Conservation (phyloP, 23 red algal genomes). For the Porphyridium purpureum region DNA sequence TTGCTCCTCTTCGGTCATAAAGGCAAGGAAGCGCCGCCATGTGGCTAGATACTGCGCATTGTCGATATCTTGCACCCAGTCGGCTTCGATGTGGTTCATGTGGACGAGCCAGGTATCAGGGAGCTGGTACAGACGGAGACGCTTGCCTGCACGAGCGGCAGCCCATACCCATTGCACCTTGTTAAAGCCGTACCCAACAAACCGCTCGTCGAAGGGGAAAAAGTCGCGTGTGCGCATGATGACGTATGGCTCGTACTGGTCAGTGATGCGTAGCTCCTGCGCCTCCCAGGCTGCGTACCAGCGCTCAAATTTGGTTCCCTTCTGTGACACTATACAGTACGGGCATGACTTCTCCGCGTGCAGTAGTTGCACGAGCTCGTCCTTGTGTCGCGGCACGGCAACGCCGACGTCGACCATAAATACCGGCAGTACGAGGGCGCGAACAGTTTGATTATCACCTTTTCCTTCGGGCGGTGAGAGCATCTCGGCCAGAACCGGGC, state of each 20-base stretch:
- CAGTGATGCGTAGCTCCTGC: slow-evolving; percentile 20
- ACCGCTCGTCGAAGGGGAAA: slow-evolving; percentile 62
- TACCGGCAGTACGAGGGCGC: slow-evolving; percentile 18
- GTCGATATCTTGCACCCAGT: slow-evolving; percentile 30
- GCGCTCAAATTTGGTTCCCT: slow-evolving; percentile 24
- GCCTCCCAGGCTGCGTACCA: slow-evolving; percentile 19
- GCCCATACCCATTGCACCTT: slow-evolving; percentile 56
- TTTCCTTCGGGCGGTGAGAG: slow-evolving; percentile 7
- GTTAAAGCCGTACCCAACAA: slow-evolving; percentile 89
- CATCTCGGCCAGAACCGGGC: neutral
- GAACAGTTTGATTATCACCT: too few relatives aligned
- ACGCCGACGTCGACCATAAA: slow-evolving; percentile 23
- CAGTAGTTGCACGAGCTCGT: slow-evolving; percentile 13
- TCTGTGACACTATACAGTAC: slow-evolving; percentile 53
- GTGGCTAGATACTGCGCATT: slow-evolving; percentile 20
- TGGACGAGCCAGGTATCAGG: slow-evolving; percentile 35
- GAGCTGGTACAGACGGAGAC: slow-evolving; percentile 19
- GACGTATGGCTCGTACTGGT: slow-evolving; percentile 74
- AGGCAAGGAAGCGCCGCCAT: slow-evolving; percentile 34
- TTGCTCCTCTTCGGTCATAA: slow-evolving; percentile 25
- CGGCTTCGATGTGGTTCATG: slow-evolving; percentile 57
- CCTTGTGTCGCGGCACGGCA: slow-evolving; percentile 10
- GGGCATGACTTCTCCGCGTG: slow-evolving; percentile 4
- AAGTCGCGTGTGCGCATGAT: slow-evolving; percentile 24
- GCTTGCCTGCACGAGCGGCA: slow-evolving; percentile 14